A percentile compares a stretch with the other conserved stretches of the same genome.
phyloP scores from a whole-genome alignment of 2,329 filamentous ascomycete species.

The Diaporthe amygdali region DNA sequence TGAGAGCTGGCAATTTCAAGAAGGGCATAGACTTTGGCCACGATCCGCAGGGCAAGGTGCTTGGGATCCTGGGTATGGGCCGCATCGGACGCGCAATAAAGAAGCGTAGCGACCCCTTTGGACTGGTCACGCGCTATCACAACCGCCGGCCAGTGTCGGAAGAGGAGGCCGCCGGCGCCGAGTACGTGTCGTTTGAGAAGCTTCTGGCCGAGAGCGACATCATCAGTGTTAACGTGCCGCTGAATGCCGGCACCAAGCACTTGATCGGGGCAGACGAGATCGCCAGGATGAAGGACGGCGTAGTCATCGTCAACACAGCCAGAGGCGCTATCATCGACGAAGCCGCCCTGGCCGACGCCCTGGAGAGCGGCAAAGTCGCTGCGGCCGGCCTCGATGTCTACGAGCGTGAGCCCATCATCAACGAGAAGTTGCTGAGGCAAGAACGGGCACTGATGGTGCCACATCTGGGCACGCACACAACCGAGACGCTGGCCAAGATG shows the following conservation, averaged over 20 bases:
- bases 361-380: constrained; percentile 51
- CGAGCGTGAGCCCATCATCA: constrained; percentile 44
- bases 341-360: constrained; percentile 48
- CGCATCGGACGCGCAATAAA: constrained; percentile 50
- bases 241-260: constrained; percentile 44
- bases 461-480: constrained; percentile 14
- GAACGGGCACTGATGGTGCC: constrained; percentile 13
- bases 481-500: constrained; percentile 15
- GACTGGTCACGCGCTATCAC: constrained; percentile 49
- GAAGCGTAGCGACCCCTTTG: constrained; percentile 44
- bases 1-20: constrained; percentile 44
- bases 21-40: constrained; percentile 31
- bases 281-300: constrained; percentile 50
- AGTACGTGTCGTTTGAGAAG: constrained; percentile 44
- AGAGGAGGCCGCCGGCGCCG: constrained; percentile 40
- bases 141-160: constrained; percentile 43
- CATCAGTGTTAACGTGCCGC: constrained; percentile 45
- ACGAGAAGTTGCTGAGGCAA: constrained; percentile 7
- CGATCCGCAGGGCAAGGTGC: constrained; percentile 48
- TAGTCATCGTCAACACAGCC: constrained; percentile 56
- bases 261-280: constrained; percentile 48
- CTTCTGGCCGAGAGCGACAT: constrained; percentile 48
- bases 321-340: constrained; percentile 56
- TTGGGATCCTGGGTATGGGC: constrained; percentile 56
- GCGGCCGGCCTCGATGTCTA: constrained; percentile 56